phyloP scores from a whole-genome alignment of 352 stramenopile genomes.

The Phytophthora uliginosa region DNA sequence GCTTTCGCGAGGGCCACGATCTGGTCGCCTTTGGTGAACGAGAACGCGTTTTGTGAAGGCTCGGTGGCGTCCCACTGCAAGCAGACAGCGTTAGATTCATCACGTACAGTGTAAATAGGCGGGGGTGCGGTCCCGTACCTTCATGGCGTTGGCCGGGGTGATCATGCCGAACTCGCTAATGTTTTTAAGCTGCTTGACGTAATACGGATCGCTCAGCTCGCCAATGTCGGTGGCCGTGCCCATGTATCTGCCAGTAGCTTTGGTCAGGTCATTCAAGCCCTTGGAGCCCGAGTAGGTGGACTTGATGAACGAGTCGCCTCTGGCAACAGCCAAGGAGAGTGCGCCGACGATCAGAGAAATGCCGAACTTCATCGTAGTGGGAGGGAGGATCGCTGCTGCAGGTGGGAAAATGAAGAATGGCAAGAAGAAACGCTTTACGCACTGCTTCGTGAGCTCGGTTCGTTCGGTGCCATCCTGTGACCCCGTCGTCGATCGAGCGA shows the following conservation, averaged over 20 bases:
- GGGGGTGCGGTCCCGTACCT: constrained; percentile 1
- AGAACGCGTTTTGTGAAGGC: constrained; percentile 9
- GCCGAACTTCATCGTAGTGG: constrained; percentile 14
- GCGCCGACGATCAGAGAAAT: not conserved
- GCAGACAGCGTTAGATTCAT: not conserved
- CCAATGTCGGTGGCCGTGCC: constrained; percentile 16
- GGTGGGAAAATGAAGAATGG: constrained; percentile 10
- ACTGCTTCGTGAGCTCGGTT: constrained; percentile 10
- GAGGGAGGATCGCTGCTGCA: not conserved
- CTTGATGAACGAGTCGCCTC: constrained; percentile 21
- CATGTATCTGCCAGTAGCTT: constrained; percentile 16
- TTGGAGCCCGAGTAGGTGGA: constrained; percentile 19
- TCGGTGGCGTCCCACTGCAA: constrained; percentile 16
- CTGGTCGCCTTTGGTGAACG: constrained; percentile 16
- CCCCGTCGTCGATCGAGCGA: constrained; percentile 1
- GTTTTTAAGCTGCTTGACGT: constrained; percentile 23
- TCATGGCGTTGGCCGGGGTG: constrained; percentile 28
- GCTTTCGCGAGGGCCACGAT: constrained; percentile 13
- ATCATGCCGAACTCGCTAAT: constrained; percentile 19
- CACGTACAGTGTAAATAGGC: not conserved
- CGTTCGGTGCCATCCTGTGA: constrained; percentile 5
- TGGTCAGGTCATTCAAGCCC: constrained; percentile 19
- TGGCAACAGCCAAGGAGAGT: constrained; percentile 15
- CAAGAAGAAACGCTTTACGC: not conserved
- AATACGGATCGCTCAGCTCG: constrained; percentile 24